A percentile compares a stretch with the other conserved stretches of the same genome.
phyloP scores from a whole-genome alignment of 805 yeast species.

The Myxozyma neotropica region DNA sequence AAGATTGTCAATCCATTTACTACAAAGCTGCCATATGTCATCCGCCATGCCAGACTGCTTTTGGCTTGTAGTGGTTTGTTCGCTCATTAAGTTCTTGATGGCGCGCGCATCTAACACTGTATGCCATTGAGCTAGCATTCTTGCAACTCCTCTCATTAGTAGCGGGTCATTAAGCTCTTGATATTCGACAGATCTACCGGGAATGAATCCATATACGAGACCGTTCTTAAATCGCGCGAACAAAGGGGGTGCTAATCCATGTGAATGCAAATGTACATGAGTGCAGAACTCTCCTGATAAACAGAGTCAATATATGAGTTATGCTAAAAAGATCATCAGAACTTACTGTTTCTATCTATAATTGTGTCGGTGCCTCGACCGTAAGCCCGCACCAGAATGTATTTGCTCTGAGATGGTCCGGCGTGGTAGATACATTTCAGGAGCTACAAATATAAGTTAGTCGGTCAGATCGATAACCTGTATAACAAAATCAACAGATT shows the following conservation, averaged over 20 bases:
- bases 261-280: slow-evolving; percentile 61
- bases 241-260: slow-evolving; percentile 67
- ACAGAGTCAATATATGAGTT: not conserved
- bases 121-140: slow-evolving; percentile 74
- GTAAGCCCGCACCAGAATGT: slow-evolving; percentile 61
- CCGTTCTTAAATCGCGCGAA: slow-evolving; percentile 73
- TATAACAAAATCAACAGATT: no score
- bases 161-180: slow-evolving; percentile 53
- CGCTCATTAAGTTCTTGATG: slow-evolving; percentile 45
- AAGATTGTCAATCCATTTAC: slow-evolving; percentile 63
- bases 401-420: slow-evolving; percentile 13
- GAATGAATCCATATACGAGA: slow-evolving; percentile 66
- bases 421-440: slow-evolving; percentile 17
- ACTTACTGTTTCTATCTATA: slow-evolving; percentile 64
- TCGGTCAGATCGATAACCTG: no score
- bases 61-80: slow-evolving; percentile 6
- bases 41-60: slow-evolving; percentile 40
- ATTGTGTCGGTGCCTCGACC: slow-evolving; percentile 73
- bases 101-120: slow-evolving; percentile 49
- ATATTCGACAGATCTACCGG: slow-evolving; percentile 63
- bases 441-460: slow-evolving; percentile 8
- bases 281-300: slow-evolving; percentile 60
- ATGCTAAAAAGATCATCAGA: not conserved
- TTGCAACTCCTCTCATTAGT: slow-evolving; percentile 62
- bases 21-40: slow-evolving; percentile 62